Evolutionary conservation across 257 asterid species (phyloP).

Genomic region (Fraxinus quadrangulata): DNA sequence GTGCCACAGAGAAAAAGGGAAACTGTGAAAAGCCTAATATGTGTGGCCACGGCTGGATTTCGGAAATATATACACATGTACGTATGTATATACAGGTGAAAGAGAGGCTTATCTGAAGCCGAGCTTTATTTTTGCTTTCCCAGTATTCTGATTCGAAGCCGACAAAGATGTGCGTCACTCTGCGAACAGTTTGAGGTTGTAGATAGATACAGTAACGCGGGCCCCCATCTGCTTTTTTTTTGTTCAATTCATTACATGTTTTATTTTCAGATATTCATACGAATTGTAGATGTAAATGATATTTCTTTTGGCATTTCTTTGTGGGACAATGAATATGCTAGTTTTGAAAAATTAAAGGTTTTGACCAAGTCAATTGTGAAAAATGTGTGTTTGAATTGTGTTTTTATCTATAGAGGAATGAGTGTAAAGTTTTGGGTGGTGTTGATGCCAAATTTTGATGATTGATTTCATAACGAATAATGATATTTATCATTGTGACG

Average conservation of each 20-base stretch:
- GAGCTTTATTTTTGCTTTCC: not conserved
- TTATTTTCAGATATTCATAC: not conserved
- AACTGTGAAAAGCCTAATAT: not conserved
- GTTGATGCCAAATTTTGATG: too few relatives aligned
- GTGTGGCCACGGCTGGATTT: not conserved
- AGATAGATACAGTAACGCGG: too few relatives aligned
- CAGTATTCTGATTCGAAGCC: not conserved
- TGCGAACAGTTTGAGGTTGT: not conserved
- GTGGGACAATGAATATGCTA: too few relatives aligned
- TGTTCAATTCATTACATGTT: not conserved
- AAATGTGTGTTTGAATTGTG: too few relatives aligned
- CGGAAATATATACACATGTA: not conserved
- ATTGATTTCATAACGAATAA: too few relatives aligned
- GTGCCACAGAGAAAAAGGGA: not conserved
- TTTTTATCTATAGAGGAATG: too few relatives aligned
- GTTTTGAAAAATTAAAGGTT: too few relatives aligned
- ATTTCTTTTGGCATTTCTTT: too few relatives aligned
- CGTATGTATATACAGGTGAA: not conserved
- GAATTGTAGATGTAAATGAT: not conserved
- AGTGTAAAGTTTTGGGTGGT: too few relatives aligned
- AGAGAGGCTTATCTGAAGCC: not conserved
- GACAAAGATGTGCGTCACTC: not conserved
- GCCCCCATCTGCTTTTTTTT: not conserved
- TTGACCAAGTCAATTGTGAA: too few relatives aligned
- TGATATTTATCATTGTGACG: too few relatives aligned